Evolutionary conservation across 78 protist species (phyloP).

Genomic region (Emiliania huxleyi): DNA sequence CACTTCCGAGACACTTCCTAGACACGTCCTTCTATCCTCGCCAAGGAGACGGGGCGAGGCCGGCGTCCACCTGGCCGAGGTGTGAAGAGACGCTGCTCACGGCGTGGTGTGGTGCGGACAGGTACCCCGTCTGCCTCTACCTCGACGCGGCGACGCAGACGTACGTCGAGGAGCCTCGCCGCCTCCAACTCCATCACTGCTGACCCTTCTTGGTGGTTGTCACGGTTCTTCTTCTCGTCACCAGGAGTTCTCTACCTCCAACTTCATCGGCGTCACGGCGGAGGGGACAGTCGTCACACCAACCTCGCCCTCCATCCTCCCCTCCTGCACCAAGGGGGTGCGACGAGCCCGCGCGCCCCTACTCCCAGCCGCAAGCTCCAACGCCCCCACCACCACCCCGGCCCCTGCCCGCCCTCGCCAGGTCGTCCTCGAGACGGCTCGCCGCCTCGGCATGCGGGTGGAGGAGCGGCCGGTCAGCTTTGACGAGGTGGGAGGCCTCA

Average conservation of each 20-base stretch:
- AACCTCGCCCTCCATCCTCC: constrained; percentile 10
- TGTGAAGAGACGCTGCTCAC: too few relatives aligned
- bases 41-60: too few relatives aligned
- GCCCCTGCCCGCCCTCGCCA: too few relatives aligned
- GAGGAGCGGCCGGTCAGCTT: constrained; percentile 5
- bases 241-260: constrained; percentile 37
- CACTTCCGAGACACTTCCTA: too few relatives aligned
- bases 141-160: constrained; percentile 7
- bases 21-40: too few relatives aligned
- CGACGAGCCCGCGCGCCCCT: too few relatives aligned
- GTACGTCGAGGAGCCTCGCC: too few relatives aligned
- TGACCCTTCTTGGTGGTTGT: not conserved
- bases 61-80: too few relatives aligned
- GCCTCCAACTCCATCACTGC: not conserved
- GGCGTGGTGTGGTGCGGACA: too few relatives aligned
- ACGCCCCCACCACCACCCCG: too few relatives aligned
- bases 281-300: constrained; percentile 37
- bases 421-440: constrained; percentile 3
- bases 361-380: too few relatives aligned
- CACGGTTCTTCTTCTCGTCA: too few relatives aligned
- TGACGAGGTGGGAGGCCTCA: not conserved
- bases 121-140: constrained; percentile 37
- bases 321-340: constrained; percentile 29
- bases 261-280: constrained; percentile 27
- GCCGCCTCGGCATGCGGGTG: not conserved